Evolutionary conservation across 371 early-diverging fungal species (phyloP), one percentile per base, ranked within the genome.

Genomic region (Capillidium heterosporum): DNA sequence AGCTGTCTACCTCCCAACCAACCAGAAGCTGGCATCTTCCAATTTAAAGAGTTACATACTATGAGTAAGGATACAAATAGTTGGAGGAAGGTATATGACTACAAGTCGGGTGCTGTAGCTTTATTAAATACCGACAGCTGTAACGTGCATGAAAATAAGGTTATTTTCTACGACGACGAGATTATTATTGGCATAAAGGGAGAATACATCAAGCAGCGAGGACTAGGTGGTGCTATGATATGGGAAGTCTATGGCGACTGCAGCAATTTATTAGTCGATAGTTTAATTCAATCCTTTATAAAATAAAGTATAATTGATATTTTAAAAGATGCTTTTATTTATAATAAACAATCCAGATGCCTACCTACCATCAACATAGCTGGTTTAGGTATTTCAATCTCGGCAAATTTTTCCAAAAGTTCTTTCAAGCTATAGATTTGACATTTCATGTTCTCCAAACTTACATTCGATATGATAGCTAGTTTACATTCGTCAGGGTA

Each of bases 191-290:
- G 21, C 19, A 35, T 32, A 24, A 55, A 55, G 42, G n/a, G 17
- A 17, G 31, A 24, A 13, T 28, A 55, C 27, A 28, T 42, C 19
- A 55, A 55, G 17, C 10, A 2, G 3, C 2, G 26, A 11, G n/a
- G 19, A 21, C 43, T 42, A 17, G 43, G 43, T 7, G 55, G 55
- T 28, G 26, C 29, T 17, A 55, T 55, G 55, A 42, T 55, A 42
- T 55, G 55, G 55, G 43, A 55, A 24, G 11, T 55, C 2, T 55
- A 56, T 23, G 71, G 68, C 10, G 67, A 65, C 21, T 64, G 48
- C 1, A 71, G 70, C 48, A 8, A 48, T 48, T 8, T 19, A 28
- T 48, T 48, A 28, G n/a, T 48, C 8, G 23, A 71, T 73, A 13
- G 35, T 4, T 35, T 35, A 35, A 35, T 35, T 13, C 13, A 35